Evolutionary conservation across 163 green algal genomes (phyloP), one percentile per base, ranked within the genome.

Genomic region (Chlorella variabilis): DNA sequence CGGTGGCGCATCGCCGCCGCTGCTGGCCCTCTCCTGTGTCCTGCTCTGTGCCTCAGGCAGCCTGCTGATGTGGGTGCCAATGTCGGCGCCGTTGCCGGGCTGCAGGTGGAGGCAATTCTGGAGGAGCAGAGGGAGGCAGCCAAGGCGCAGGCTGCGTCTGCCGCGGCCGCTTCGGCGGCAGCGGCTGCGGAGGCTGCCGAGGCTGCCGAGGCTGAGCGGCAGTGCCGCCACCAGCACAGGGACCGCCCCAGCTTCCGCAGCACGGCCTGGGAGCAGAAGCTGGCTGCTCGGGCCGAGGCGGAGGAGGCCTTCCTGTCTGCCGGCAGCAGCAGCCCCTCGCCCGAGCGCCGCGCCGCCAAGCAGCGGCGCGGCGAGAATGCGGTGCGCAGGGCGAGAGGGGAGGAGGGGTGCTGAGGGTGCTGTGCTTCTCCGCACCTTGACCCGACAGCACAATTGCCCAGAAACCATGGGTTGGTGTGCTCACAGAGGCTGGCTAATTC

Each of bases 81-180:
- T n/a, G n/a, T n/a, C n/a, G n/a, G n/a, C n/a, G n/a, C 29, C 34
- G 21, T 38, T 73, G 11, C 34, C 34, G 48, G 17, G 21, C 21
- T 73, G 68, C 68, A 75, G 68, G 54, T 62, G 20, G 5, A 62
- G 54, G 54, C 13, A n/a, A 62, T 62, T 4, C 54, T 62, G 54
- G 54, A 25, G 5, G 54, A 62, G 54, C 54, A n/a, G 54, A 62
- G 23, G 23, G 45, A 11, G 15, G 54, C 54, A n/a, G n/a, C n/a
- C n/a, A n/a, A n/a, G 54, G 54, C 15, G 20, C 4, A 62, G 54
- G 54, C 54, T 62, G 54, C 54, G 23, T 9, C 54, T n/a, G 54
- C 54, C 7, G 54, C 13, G 54, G 15, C 13, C 23, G 54, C 54
- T 29, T 9, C 54, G 5, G 23, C 23, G 54, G 54, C 54, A 62